Evolutionary conservation across 129 eudicot genomes (phyloP).

Genomic region (Pulicaria dysenterica): DNA sequence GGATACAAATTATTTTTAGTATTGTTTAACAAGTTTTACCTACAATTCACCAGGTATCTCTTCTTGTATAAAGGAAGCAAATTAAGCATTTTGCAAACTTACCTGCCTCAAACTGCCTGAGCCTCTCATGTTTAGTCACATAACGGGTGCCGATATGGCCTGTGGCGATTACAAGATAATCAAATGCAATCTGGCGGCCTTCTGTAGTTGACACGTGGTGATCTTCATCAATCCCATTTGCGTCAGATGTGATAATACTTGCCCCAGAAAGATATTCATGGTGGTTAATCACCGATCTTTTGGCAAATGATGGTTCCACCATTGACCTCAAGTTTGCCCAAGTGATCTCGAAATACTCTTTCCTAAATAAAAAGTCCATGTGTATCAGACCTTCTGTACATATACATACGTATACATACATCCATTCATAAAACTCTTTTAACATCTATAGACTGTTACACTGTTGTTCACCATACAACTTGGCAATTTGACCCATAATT

Average conservation of each 20-base stretch:
- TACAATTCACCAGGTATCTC: slow-evolving; percentile 1
- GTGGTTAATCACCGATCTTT: slow-evolving; percentile 60
- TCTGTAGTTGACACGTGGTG: slow-evolving; percentile 51
- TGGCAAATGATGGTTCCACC: slow-evolving; percentile 75
- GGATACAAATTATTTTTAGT: neutral
- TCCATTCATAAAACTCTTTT: neutral
- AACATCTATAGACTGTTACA: neutral
- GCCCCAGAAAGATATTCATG: slow-evolving; percentile 64
- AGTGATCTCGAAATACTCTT: slow-evolving; percentile 67
- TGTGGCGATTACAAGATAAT: slow-evolving; percentile 76
- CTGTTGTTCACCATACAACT: neutral
- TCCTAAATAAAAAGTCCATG: slow-evolving; percentile 44
- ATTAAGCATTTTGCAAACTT: slow-evolving; percentile 11
- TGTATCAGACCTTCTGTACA: neutral
- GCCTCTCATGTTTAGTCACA: slow-evolving; percentile 51
- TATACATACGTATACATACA: neutral
- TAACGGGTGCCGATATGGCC: slow-evolving; percentile 46
- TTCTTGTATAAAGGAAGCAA: neutral
- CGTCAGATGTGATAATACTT: slow-evolving; percentile 54
- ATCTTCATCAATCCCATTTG: slow-evolving; percentile 51
- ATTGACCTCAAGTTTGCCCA: slow-evolving; percentile 73
- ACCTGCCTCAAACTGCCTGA: slow-evolving; percentile 63
- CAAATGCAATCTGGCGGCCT: slow-evolving; percentile 55
- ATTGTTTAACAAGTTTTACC: slow-evolving; percentile 19
- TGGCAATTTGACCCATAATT: too few relatives aligned